These are phyloP conservation scores for Petunia hybrid DNA, from an alignment of 305 asterid species.

Conservation along the genomic window DNA sequence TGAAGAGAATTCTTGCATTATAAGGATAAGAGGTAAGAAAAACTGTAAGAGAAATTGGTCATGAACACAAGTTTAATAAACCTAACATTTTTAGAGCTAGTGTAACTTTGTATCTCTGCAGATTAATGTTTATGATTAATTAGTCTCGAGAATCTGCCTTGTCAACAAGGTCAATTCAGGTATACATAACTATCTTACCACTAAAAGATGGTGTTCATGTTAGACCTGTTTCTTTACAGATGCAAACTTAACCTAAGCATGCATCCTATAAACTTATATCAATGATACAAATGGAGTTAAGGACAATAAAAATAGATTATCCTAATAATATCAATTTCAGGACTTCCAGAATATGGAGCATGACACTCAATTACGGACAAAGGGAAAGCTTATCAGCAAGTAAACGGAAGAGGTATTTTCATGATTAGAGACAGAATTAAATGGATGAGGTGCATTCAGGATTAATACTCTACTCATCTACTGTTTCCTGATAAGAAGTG, in stretches of 20 bases:
- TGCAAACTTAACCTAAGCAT: conserved; percentile 25
- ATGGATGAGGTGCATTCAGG: neutral
- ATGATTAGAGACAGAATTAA: neutral
- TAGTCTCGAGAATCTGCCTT: neutral
- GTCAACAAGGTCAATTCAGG: neutral
- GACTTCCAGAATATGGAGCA: neutral
- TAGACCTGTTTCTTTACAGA: neutral
- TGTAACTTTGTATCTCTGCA: neutral
- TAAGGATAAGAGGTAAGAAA: no score
- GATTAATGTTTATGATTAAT: neutral
- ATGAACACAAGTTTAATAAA: no score
- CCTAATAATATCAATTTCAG: conserved; percentile 1
- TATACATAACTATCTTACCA: neutral
- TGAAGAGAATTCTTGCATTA: no score
- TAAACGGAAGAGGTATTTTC: conserved; percentile 1
- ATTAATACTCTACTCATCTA: neutral
- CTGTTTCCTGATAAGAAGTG: neutral
- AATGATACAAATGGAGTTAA: neutral
- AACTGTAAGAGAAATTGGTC: no score
- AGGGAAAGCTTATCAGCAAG: neutral
- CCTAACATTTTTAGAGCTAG: no score
- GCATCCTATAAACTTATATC: conserved; percentile 9
- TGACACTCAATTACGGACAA: conserved; percentile 4
- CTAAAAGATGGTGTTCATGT: conserved; percentile 19
- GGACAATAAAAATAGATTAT: neutral